Conservation (phyloP, 2,329 filamentous ascomycete genomes). For the Trichothecium roseum region DNA sequence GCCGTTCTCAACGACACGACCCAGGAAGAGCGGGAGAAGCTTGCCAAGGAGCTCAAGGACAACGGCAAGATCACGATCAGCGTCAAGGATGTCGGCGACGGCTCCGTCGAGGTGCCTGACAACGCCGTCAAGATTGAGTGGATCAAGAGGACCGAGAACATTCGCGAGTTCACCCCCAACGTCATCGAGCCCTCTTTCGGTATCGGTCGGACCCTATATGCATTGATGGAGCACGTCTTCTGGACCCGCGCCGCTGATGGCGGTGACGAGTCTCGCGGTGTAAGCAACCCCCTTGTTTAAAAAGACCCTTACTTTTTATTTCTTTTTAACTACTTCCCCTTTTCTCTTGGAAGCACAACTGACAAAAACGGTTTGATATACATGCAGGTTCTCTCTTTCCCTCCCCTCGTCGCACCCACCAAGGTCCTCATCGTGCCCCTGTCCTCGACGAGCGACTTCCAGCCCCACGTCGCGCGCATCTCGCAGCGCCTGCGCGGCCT, state of each 20-base stretch:
- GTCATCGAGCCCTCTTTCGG: slow-evolving; percentile 97
- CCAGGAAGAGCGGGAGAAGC: slow-evolving; percentile 72
- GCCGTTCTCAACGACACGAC: slow-evolving; percentile 63
- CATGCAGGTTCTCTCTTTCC: slow-evolving; percentile 40
- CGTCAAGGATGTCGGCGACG: slow-evolving; percentile 54
- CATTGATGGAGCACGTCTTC: slow-evolving; percentile 87
- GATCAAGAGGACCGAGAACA: slow-evolving; percentile 70
- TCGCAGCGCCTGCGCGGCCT: slow-evolving; percentile 65
- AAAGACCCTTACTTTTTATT: too few species aligned
- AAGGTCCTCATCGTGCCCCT: slow-evolving; percentile 91
- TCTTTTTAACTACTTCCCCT: slow-evolving; percentile 14
- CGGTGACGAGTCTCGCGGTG: slow-evolving; percentile 67
- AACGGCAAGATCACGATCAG: slow-evolving; percentile 68
- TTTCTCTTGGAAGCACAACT: slow-evolving; percentile 1
- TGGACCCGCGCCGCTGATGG: slow-evolving; percentile 65
- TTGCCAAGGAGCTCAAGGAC: slow-evolving; percentile 62
- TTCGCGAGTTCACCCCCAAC: slow-evolving; percentile 86
- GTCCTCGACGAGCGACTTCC: slow-evolving; percentile 71
- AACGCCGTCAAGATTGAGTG: slow-evolving; percentile 79
- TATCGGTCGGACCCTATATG: slow-evolving; percentile 90
- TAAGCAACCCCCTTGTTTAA: slow-evolving; percentile 33
- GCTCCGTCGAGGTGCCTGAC: slow-evolving; percentile 68
- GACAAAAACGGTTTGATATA: too few species aligned
- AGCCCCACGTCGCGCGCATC: slow-evolving; percentile 62
- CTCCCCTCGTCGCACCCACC: slow-evolving; percentile 69